Evolutionary conservation across 352 stramenopile genomes (phyloP), one percentile per base, ranked within the genome.

Genomic region (Phytophthora europaea): DNA sequence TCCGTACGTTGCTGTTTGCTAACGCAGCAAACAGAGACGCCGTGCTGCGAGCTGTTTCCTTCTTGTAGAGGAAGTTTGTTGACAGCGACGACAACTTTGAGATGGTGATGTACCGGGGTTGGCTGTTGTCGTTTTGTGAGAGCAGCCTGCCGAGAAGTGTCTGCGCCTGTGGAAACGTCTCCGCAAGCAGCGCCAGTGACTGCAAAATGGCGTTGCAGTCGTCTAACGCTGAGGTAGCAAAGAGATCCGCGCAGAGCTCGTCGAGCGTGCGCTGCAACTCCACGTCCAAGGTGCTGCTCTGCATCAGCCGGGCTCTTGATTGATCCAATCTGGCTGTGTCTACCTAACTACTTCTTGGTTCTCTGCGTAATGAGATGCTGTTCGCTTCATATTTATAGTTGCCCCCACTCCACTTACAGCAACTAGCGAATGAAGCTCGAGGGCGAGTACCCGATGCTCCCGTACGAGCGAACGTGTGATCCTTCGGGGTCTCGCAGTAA

Each of bases 401-500:
- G 31, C 10, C 60, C 22, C 43, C 43, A 50, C 6, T 50, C n/a
- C n/a, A n/a, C n/a, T n/a, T 50, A 16, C 40, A 57, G 20, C 31
- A 16, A 16, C 38, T 47, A 59, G 22, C 53, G 58, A 57, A 67
- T 47, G 52, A 76, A 76, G 61, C 65, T 72, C 31, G 76, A 75
- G 34, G 71, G 74, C 33, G 71, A 82, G 58, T 65, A 80, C 22
- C 80, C 81, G n/a, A 94, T 85, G 47, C 85, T 93, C 45, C 87
- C 87, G 56, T 94, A 94, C 26, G 87, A 94, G 51, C 85, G 85
- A 50, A 87, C 79, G 34, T 84, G 83, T 3, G 83, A 80, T 52
- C 72, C 73, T 36, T 92, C 76, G 15, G 80, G 75, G 55, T 91
- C 87, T 64, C 85, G 86, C 28, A 96, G 75, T 64, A 96, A 66